These are phyloP conservation scores for Aspergillus hortae DNA, from an alignment of 2,329 filamentous ascomycete species.

Conservation along the genomic window DNA sequence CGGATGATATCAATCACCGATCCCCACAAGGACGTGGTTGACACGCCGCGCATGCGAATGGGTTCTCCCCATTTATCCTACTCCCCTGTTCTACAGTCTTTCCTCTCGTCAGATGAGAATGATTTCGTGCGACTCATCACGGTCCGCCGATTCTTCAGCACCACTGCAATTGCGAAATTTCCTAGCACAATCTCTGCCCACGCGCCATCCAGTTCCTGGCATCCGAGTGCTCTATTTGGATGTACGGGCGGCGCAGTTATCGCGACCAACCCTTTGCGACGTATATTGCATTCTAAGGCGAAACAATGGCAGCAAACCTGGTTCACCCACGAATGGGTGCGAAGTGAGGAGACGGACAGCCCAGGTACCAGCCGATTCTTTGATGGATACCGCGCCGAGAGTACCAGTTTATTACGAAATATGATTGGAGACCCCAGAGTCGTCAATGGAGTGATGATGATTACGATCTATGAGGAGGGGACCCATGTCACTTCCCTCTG, in stretches of 20 bases:
- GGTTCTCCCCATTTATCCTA: constrained; percentile 50
- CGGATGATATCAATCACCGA: constrained; percentile 54
- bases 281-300: constrained; percentile 49
- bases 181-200: constrained; percentile 32
- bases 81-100: constrained; percentile 53
- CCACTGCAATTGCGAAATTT: constrained; percentile 48
- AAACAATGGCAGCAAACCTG: constrained; percentile 53
- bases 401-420: constrained; percentile 28
- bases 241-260: constrained; percentile 51
- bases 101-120: constrained; percentile 54
- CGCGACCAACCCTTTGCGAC: constrained; percentile 50
- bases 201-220: constrained; percentile 40
- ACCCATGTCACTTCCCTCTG: constrained; percentile 60
- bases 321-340: constrained; percentile 57
- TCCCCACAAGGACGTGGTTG: constrained; percentile 42
- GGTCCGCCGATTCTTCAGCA: constrained; percentile 52
- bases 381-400: constrained; percentile 43
- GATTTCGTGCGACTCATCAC: constrained; percentile 48
- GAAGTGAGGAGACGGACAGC: constrained; percentile 20
- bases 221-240: constrained; percentile 53
- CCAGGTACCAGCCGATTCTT: constrained; percentile 41
- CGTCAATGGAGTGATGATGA: constrained; percentile 30
- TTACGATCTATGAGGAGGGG: constrained; percentile 57
- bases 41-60: constrained; percentile 49
- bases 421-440: constrained; percentile 29